Base-by-base conservation (phyloP, 768 basidiomycete species). In the Mycena vitilis region DNA sequence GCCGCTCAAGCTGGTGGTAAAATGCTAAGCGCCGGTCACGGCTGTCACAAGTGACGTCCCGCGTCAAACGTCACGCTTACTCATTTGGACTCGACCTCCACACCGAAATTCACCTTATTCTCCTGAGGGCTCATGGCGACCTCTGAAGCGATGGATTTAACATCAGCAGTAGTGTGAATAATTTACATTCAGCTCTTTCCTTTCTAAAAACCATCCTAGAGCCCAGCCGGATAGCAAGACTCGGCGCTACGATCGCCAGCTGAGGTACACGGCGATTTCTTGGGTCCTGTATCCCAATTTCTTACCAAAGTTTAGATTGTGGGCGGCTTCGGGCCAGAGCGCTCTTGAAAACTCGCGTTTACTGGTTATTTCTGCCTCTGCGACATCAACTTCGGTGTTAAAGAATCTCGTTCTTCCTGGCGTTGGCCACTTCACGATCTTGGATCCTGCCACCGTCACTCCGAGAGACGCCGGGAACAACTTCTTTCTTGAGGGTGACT, bases 361-460 rank as follows among this genome's bases (percentile, higher is more conserved):
- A 49, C 86, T 99, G 37, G 89, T 98, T 71, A 79, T 98, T 65
- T 91, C 91, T 47, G 91, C 84, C 0, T 89, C 90, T 25, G 95
- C 95, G 0, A 95, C 96, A 2, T 90, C 93, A 2, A 94, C 95
- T 38, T 91, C 94, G 55, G 88, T 94, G 72, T 86, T 99, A 63
- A 99, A 99, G 86, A 99, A 99, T 76, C 91, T 99, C 68, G 95
- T 99, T 45, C 88, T 99, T 10, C 98, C 98, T 3, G 97, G 97
- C 10, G 89, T 98, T 71, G 95, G 96, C n/a, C 89, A 93, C 75
- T 99, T 98, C 78, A 97, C 96, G 55, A 88, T 99, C 77, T 87
- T 98, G 66, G 95, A 96, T 75, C 80, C 86, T 25, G 76, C 79
- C 3, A 62, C 77, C 45, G 91, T 91, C 36, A 84, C 89, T 0